These are phyloP conservation scores for Neoscytalidium dimidiatum DNA, from an alignment of 2,329 filamentous ascomycete genomes.

Conservation along the genomic window DNA sequence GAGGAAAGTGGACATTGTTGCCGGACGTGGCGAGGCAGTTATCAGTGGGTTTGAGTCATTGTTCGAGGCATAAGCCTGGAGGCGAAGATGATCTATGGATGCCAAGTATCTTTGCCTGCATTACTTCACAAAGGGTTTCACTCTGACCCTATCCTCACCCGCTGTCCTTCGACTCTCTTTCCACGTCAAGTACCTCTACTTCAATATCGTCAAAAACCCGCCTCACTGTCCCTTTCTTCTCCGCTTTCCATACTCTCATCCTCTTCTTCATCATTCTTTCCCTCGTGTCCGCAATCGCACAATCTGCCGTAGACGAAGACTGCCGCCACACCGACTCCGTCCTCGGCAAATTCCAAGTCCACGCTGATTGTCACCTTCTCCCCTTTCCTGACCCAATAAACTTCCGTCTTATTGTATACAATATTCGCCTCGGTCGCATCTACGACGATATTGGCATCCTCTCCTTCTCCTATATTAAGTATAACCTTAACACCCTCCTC, in stretches of 20 bases:
- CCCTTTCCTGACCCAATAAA: background rate
- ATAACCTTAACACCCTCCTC: background rate
- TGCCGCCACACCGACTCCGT: background rate
- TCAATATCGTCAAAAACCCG: background rate
- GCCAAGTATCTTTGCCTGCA: no score
- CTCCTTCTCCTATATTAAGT: background rate
- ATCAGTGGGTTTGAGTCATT: background rate
- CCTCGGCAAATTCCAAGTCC: background rate
- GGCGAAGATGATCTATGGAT: background rate
- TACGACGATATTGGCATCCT: background rate
- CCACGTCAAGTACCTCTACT: no score
- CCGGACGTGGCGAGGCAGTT: background rate
- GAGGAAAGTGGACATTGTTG: conserved; percentile 4
- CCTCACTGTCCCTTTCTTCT: background rate
- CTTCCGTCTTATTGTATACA: background rate
- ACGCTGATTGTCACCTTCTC: background rate
- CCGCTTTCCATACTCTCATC: background rate
- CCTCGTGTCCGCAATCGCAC: background rate
- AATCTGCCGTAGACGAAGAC: background rate
- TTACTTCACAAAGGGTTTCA: no score
- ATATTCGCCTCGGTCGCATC: background rate
- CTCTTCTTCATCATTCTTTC: background rate
- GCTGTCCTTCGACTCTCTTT: no score
- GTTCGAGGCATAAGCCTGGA: background rate
- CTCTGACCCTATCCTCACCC: no score